Percentiles rank a stretch among this genome's conserved stretches.
Evolutionary conservation across 225 moss, liverwort and hornwort species (phyloP).

Genomic region (Takakia lepidozioides): DNA sequence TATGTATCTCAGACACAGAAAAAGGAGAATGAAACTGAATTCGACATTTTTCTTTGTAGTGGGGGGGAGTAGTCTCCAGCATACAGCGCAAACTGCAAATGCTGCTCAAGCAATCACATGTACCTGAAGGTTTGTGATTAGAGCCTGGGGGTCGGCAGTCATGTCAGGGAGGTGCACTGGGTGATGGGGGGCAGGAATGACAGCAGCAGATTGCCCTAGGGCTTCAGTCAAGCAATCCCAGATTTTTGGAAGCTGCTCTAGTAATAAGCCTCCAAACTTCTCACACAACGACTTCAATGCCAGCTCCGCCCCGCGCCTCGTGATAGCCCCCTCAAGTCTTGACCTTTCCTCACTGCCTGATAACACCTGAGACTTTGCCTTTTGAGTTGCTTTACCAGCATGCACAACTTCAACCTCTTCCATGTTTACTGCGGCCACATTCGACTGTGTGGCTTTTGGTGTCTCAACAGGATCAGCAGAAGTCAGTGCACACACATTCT

Average conservation of each 20-base stretch:
- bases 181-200: constrained; percentile 14
- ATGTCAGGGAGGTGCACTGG: constrained; percentile 42
- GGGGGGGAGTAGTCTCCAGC: no score
- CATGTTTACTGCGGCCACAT: constrained; percentile 30
- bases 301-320: constrained; percentile 79
- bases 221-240: constrained; percentile 94
- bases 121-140: constrained; percentile 87
- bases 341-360: constrained; percentile 58
- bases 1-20: no score
- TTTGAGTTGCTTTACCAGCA: constrained; percentile 37
- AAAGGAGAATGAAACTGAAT: no score
- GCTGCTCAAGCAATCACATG: no score
- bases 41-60: no score
- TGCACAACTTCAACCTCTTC: constrained; percentile 34
- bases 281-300: constrained; percentile 65
- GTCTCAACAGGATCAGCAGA: constrained; percentile 84
- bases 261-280: constrained; percentile 61
- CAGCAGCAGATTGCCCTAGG: constrained; percentile 43
- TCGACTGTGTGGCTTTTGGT: constrained; percentile 60
- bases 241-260: constrained; percentile 79
- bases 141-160: constrained; percentile 64
- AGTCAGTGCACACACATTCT: constrained; percentile 65
- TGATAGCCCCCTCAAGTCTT: constrained; percentile 73
- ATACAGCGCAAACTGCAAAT: no score
- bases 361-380: constrained; percentile 37